Evolutionary conservation across 768 basidiomycete genomes (phyloP).

Genomic region (Tulasnella sp.): DNA sequence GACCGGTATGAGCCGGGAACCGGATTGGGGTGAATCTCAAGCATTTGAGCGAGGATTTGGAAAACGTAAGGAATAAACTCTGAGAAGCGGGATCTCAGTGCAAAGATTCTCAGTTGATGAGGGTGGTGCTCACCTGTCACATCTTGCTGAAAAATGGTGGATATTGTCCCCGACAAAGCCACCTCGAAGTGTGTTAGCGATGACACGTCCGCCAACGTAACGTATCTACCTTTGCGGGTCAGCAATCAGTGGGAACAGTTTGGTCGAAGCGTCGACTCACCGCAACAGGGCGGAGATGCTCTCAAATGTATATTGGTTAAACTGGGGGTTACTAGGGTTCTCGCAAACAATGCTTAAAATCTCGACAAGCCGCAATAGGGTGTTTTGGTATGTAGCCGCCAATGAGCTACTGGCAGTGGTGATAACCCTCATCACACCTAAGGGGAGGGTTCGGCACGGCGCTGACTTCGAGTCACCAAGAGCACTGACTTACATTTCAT

Average conservation of each 20-base stretch:
- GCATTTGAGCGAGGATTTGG: constrained; percentile 94
- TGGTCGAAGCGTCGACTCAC: constrained; percentile 38
- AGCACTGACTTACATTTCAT: constrained; percentile 76
- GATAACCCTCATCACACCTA: constrained; percentile 91
- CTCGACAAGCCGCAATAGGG: constrained; percentile 67
- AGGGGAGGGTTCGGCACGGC: too few relatives aligned
- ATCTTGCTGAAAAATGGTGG: constrained; percentile 82
- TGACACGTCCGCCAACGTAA: constrained; percentile 64
- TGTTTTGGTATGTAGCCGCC: constrained; percentile 58
- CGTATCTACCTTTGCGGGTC: constrained; percentile 51
- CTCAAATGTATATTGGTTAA: constrained; percentile 97
- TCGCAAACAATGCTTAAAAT: constrained; percentile 86
- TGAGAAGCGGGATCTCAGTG: constrained; percentile 35
- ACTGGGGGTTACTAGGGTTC: constrained; percentile 96
- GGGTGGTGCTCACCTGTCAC: constrained; percentile 66
- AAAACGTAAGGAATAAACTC: constrained; percentile 98
- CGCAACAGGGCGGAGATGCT: constrained; percentile 90
- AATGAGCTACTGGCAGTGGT: constrained; percentile 80
- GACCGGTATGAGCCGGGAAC: constrained; percentile 73
- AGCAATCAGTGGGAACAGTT: neutral
- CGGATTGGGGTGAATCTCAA: constrained; percentile 64
- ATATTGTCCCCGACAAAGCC: constrained; percentile 81
- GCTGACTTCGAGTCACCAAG: neutral
- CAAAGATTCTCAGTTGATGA: neutral
- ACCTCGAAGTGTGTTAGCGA: constrained; percentile 73